Conservation (phyloP, 257 asterid genomes). For the Osmanthus fragrans region DNA sequence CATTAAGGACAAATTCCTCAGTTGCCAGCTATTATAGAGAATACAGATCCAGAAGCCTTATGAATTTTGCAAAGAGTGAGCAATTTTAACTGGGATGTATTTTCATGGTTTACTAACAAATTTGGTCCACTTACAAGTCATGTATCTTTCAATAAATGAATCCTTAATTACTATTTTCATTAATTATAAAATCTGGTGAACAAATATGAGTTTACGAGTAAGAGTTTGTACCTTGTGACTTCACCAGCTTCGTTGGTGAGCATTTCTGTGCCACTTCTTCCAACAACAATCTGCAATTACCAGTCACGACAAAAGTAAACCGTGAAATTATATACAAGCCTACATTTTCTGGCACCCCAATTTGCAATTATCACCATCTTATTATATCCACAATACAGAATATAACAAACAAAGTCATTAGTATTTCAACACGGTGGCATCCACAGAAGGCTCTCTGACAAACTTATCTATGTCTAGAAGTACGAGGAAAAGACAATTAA, state of each 20-base stretch:
- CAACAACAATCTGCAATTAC: slow-evolving; percentile 82
- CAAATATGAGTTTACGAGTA: slow-evolving; percentile 13
- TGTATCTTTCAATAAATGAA: slow-evolving; percentile 3
- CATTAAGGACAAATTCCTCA: neutral
- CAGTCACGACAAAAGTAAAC: slow-evolving; percentile 15
- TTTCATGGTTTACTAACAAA: neutral
- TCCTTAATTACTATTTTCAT: neutral
- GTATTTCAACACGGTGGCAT: neutral
- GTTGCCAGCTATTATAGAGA: neutral
- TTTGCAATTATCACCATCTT: neutral
- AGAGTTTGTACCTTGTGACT: slow-evolving; percentile 69
- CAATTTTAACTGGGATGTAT: slow-evolving; percentile 16
- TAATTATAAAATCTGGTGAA: neutral
- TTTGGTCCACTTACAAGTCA: neutral
- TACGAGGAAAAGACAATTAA: neutral
- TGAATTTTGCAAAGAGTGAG: neutral
- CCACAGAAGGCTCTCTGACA: neutral
- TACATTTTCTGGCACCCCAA: neutral
- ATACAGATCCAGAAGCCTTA: slow-evolving; percentile 7
- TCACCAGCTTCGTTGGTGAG: slow-evolving; percentile 98
- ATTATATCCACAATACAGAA: neutral
- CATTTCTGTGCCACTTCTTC: slow-evolving; percentile 87
- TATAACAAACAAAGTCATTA: neutral
- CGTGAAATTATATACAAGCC: slow-evolving; percentile 7
- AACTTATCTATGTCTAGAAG: neutral